Conservation (phyloP, 345 rosid species). For the Clarkia xantiana region DNA sequence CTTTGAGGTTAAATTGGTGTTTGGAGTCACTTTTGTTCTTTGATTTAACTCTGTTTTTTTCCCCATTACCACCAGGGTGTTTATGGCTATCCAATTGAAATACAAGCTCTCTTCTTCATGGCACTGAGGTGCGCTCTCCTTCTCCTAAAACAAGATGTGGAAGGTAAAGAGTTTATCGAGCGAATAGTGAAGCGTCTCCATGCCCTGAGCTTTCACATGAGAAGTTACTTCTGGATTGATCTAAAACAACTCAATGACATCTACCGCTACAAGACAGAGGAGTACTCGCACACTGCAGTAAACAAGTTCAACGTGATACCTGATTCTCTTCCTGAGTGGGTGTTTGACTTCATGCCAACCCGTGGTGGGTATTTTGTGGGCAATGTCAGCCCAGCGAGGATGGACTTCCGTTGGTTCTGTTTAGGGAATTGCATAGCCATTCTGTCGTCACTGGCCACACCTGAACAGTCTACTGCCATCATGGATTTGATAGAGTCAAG, state of each 20-base stretch:
- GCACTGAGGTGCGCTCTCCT: constrained; percentile 5
- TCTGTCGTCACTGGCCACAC: constrained; percentile 21
- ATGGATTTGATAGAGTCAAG: constrained; percentile 22
- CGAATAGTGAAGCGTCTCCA: constrained; percentile 19
- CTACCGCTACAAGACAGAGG: constrained; percentile 25
- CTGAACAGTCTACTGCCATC: constrained; percentile 18
- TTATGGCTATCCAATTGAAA: constrained; percentile 7
- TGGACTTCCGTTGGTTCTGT: constrained; percentile 24
- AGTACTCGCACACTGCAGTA: constrained; percentile 25
- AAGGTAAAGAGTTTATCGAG: constrained; percentile 21
- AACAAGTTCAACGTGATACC: constrained; percentile 26
- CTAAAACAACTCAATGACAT: constrained; percentile 22
- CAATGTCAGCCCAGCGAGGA: constrained; percentile 22
- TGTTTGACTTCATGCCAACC: constrained; percentile 24
- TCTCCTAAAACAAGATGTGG: constrained; percentile 6
- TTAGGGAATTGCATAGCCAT: constrained; percentile 25
- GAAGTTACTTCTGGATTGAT: constrained; percentile 23
- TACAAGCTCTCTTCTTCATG: constrained; percentile 8
- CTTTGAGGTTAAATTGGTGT: no score
- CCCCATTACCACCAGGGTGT: constrained; percentile 7
- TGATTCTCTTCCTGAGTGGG: constrained; percentile 24
- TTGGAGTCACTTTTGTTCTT: no score
- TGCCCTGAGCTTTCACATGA: constrained; percentile 21
- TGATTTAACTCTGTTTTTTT: no score
- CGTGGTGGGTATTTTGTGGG: constrained; percentile 26